phyloP scores from a whole-genome alignment of 805 yeast genomes.

The Yarrowia deformans region DNA sequence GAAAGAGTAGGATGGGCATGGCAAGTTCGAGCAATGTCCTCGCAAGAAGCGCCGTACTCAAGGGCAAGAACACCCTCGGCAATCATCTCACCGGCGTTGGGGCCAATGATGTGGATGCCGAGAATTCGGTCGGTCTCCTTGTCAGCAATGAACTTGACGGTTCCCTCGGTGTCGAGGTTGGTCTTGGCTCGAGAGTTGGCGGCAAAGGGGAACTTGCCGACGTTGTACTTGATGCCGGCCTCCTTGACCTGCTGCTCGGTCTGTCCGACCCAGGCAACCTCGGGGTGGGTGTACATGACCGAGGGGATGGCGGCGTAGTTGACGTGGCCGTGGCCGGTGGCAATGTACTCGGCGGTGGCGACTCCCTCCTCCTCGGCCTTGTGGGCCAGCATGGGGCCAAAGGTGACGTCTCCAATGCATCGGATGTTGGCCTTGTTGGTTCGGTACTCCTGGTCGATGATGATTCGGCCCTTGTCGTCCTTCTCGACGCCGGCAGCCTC shows the following conservation, averaged over 20 bases:
- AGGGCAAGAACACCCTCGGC: slow-evolving; percentile 98
- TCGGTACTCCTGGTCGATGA: slow-evolving; percentile 91
- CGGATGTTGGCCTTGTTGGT: slow-evolving; percentile 92
- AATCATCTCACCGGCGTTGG: slow-evolving; percentile 99
- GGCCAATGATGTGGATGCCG: slow-evolving; percentile 97
- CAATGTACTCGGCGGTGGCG: slow-evolving; percentile 95
- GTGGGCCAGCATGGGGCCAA: slow-evolving; percentile 99
- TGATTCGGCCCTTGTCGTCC: slow-evolving; percentile 91
- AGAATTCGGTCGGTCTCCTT: slow-evolving; percentile 95
- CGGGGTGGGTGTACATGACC: slow-evolving; percentile 99
- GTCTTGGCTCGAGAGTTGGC: slow-evolving; percentile 99
- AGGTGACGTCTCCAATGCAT: slow-evolving; percentile 97
- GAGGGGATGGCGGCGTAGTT: slow-evolving; percentile 98
- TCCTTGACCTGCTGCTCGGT: slow-evolving; percentile 93
- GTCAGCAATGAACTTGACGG: slow-evolving; percentile 94
- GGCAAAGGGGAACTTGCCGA: slow-evolving; percentile 97
- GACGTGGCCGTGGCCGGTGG: slow-evolving; percentile 95
- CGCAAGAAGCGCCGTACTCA: slow-evolving; percentile 98
- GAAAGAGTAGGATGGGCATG: slow-evolving; percentile 99
- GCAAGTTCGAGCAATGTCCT: slow-evolving; percentile 95
- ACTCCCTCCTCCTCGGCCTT: slow-evolving; percentile 99
- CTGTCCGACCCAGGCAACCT: slow-evolving; percentile 99
- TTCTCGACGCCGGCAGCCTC: slow-evolving; percentile 89
- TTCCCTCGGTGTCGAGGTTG: slow-evolving; percentile 95
- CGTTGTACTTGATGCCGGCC: slow-evolving; percentile 87